Base-by-base conservation (phyloP, 371 early-diverging fungal species). In the Rhizopus sp. region DNA sequence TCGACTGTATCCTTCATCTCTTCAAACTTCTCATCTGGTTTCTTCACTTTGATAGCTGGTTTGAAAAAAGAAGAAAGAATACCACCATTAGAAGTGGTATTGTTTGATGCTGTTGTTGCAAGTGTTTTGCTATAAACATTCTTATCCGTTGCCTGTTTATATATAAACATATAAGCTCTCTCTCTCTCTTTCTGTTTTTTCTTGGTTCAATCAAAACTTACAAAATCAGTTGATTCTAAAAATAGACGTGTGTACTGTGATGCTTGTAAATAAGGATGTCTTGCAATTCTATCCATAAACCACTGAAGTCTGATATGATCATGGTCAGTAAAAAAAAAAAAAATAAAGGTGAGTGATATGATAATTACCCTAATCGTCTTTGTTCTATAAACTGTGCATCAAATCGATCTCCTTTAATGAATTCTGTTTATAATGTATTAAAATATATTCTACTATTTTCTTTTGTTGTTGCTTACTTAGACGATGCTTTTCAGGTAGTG, bases 391-490 rank as follows among this genome's bases (percentile, higher is more conserved):
- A 97, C 39, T 91, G 89, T 10, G 83, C 75, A 66, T 88, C 84
- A 72, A 97, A 97, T 44, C 98, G 78, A 69, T 95, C 93, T 16
- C 97, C 96, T 40, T 94, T 94, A n/a, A 97, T 62, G 63, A 94
- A 97, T 66, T 93, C 93, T 88, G 83, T 23, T 23, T 2, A 23
- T 23, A 23, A 23, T 23, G 23, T 23, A 34, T 37, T 12, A 5
- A 12, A 33, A 32, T 10, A 16, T 40, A 13, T 12, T 13, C 23
- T 23, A 23, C 23, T 23, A 23, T 23, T 23, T 2, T 23, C 23
- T 23, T 23, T 23, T 54, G 12, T 55, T n/a, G 3, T 15, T 33
- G 44, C 78, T 17, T 81, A 91, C 92, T 88, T 70, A 93, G 72
- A 52, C 94, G 88, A 65, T 93, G 91, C 66, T 93, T 94, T 52